Evolutionary conservation across 352 stramenopile species (phyloP).

Genomic region (Globisporangium paroecandrum): DNA sequence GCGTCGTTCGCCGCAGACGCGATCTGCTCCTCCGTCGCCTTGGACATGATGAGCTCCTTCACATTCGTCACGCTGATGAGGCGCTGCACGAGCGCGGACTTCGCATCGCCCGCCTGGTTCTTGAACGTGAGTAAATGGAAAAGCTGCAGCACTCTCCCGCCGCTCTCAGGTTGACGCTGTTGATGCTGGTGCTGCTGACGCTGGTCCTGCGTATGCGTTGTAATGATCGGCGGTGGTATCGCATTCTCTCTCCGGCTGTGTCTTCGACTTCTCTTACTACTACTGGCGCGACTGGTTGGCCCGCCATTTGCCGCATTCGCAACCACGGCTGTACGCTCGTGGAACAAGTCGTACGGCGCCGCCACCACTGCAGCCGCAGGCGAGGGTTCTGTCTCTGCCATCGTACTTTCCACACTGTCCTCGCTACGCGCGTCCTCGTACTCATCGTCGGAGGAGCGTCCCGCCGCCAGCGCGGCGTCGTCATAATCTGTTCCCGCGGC

Average conservation of each 20-base stretch:
- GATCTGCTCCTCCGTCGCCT: constrained; percentile 69
- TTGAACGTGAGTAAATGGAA: constrained; percentile 66
- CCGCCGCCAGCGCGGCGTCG: constrained; percentile 15
- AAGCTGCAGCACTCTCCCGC: constrained; percentile 45
- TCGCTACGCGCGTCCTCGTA: constrained; percentile 23
- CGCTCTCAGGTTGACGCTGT: constrained; percentile 14
- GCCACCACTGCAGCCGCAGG: background rate
- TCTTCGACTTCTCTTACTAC: background rate
- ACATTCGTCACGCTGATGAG: constrained; percentile 53
- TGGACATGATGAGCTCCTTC: constrained; percentile 58
- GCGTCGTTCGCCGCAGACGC: constrained; percentile 64
- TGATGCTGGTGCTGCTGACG: constrained; percentile 5
- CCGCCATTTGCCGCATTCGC: background rate
- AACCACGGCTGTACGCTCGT: constrained; percentile 17
- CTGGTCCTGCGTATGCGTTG: background rate
- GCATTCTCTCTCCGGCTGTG: constrained; percentile 7
- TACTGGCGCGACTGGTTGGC: background rate
- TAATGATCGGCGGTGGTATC: constrained; percentile 9
- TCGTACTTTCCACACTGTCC: constrained; percentile 34
- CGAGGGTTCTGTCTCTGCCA: background rate
- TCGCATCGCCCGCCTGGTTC: constrained; percentile 47
- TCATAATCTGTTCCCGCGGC: constrained; percentile 14
- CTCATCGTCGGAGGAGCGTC: constrained; percentile 7
- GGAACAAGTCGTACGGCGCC: constrained; percentile 34
- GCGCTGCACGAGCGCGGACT: constrained; percentile 50